These are phyloP conservation scores for Podospora appendiculata DNA, from an alignment of 495 filamentous ascomycete genomes.

Conservation along the genomic window DNA sequence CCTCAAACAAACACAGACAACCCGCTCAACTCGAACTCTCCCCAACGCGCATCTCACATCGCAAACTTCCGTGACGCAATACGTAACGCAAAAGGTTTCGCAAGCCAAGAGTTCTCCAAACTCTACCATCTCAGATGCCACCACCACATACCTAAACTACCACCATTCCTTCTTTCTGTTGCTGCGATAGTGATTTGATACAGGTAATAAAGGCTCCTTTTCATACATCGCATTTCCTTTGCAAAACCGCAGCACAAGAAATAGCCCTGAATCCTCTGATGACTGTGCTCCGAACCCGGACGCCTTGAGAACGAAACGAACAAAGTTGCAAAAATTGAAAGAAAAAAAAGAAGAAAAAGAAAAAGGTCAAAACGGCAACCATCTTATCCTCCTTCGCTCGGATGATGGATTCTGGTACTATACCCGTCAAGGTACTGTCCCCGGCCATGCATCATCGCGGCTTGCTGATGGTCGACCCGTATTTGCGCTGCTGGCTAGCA, in stretches of 20 bases:
- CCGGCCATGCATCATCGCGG: background rate
- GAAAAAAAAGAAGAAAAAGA: background rate
- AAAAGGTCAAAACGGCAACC: background rate
- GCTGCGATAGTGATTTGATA: conserved; percentile 3
- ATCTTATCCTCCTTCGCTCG: background rate
- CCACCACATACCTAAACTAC: background rate
- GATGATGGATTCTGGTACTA: background rate
- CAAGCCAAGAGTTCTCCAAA: background rate
- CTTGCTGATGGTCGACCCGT: background rate
- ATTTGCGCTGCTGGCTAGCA: background rate
- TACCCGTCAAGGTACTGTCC: background rate
- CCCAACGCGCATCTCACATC: background rate
- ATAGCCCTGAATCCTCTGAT: background rate
- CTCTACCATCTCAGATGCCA: background rate
- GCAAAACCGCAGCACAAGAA: conserved; percentile 1
- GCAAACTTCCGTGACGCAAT: background rate
- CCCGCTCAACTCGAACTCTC: background rate
- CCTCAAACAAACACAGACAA: background rate
- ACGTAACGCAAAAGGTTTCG: background rate
- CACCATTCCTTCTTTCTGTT: background rate
- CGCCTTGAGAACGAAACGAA: conserved; percentile 1
- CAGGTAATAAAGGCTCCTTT: conserved; percentile 4
- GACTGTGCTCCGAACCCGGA: conserved; percentile 2
- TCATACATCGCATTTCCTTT: conserved; percentile 5
- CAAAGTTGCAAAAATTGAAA: background rate